Conservation (phyloP, 169 alveolate genomes). For the Eimeria necatrix region DNA sequence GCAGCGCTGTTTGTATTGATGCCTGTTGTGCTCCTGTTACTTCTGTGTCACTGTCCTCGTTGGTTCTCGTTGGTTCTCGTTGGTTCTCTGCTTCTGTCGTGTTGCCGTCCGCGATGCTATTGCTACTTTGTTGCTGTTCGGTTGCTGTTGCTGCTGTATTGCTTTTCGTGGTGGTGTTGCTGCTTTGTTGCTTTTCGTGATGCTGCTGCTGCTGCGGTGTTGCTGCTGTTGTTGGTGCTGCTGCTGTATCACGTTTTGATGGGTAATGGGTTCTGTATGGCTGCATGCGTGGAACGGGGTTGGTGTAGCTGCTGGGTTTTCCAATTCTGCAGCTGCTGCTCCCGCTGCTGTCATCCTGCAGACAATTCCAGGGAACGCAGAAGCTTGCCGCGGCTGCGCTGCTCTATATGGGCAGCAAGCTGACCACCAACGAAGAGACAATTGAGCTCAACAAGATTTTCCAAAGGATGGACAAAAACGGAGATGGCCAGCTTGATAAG, state of each 20-base stretch:
- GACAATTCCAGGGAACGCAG: constrained; percentile 91
- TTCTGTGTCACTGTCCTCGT: no score
- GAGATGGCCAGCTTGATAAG: constrained; percentile 84
- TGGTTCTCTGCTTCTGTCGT: no score
- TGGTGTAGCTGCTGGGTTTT: neutral
- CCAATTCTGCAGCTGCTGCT: neutral
- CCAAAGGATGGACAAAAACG: constrained; percentile 94
- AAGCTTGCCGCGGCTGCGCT: constrained; percentile 95
- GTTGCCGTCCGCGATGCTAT: no score
- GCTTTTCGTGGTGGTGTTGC: neutral
- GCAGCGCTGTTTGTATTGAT: no score
- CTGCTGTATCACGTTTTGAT: no score
- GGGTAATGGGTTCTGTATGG: neutral
- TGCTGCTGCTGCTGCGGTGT: no score
- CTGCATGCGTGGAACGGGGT: neutral
- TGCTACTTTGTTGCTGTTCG: no score
- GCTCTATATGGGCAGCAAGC: constrained; percentile 94
- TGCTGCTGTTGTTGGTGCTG: no score
- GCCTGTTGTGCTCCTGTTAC: no score
- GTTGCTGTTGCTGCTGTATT: neutral
- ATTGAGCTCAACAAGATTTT: constrained; percentile 93
- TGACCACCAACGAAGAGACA: constrained; percentile 94
- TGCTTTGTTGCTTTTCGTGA: no score
- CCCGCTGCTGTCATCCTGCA: neutral
- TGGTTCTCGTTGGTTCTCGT: no score